Conservation (phyloP, 306 rosid genomes). For the Cercis canadensis region DNA sequence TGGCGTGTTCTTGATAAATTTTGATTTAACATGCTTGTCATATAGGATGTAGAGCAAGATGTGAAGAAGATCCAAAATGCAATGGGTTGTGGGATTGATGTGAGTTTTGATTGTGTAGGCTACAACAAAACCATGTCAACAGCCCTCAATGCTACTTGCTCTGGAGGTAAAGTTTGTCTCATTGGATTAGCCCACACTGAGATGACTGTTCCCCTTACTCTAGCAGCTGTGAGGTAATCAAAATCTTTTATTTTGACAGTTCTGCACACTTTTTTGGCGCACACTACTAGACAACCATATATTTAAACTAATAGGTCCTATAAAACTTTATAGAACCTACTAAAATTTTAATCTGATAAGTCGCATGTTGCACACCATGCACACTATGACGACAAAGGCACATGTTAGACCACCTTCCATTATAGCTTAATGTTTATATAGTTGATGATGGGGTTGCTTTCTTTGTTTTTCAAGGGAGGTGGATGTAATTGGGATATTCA, state of each 20-base stretch:
- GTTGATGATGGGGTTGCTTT: background rate
- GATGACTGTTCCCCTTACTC: constrained; percentile 45
- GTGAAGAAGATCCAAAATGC: constrained; percentile 37
- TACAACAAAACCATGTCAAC: constrained; percentile 51
- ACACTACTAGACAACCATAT: too few relatives aligned
- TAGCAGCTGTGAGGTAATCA: constrained; percentile 45
- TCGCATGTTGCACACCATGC: too few relatives aligned
- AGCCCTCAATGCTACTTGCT: constrained; percentile 41
- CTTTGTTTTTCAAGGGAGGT: constrained; percentile 40
- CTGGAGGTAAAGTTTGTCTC: constrained; percentile 59
- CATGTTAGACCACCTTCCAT: too few relatives aligned
- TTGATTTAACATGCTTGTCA: background rate
- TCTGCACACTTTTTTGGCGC: too few relatives aligned
- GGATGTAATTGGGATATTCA: constrained; percentile 49
- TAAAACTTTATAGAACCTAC: too few relatives aligned
- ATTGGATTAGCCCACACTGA: constrained; percentile 45
- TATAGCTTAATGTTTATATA: too few relatives aligned
- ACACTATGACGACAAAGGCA: too few relatives aligned
- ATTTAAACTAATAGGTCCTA: too few relatives aligned
- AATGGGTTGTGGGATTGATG: constrained; percentile 42
- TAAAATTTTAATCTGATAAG: too few relatives aligned
- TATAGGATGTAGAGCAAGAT: constrained; percentile 47
- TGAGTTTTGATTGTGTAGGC: constrained; percentile 54
- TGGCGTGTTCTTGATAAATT: too few relatives aligned
- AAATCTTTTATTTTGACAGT: too few relatives aligned